Conservation (phyloP, 169 alveolate species). For the Cryptosporidium baileyi region DNA sequence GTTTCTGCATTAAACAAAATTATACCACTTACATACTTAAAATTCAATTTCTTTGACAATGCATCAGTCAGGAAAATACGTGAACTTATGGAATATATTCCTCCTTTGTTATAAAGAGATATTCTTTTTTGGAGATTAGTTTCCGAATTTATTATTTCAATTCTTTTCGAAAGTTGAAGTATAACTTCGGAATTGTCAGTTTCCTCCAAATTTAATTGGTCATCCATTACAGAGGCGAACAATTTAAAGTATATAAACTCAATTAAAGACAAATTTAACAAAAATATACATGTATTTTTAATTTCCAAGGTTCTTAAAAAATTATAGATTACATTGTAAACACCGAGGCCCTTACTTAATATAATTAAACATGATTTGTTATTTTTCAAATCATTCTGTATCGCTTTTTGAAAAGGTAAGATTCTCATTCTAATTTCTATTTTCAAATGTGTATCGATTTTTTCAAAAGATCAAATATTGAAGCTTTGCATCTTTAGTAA, state of each 20-base stretch:
- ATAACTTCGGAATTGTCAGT: background rate
- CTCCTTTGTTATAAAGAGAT: constrained; percentile 65
- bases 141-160: constrained; percentile 19
- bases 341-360: constrained; percentile 54
- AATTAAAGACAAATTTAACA: constrained; percentile 1
- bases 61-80: constrained; percentile 71
- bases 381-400: constrained; percentile 8
- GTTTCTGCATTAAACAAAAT: constrained; percentile 71
- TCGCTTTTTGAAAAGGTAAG: constrained; percentile 40
- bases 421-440: background rate
- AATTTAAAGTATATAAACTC: background rate
- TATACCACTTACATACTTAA: constrained; percentile 66
- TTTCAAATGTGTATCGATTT: too few relatives aligned
- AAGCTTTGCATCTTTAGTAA: background rate
- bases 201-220: background rate
- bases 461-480: background rate
- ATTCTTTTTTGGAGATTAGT: constrained; percentile 1
- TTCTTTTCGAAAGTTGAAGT: background rate
- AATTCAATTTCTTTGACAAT: constrained; percentile 65
- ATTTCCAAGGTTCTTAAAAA: background rate
- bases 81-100: constrained; percentile 66
- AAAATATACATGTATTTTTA: background rate
- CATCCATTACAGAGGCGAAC: constrained; percentile 4
- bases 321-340: background rate
- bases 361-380: constrained; percentile 27